Percentiles rank a stretch among this genome's conserved stretches.
Conservation (phyloP, 2,329 filamentous ascomycete genomes). For the Talaromyces sp. region DNA sequence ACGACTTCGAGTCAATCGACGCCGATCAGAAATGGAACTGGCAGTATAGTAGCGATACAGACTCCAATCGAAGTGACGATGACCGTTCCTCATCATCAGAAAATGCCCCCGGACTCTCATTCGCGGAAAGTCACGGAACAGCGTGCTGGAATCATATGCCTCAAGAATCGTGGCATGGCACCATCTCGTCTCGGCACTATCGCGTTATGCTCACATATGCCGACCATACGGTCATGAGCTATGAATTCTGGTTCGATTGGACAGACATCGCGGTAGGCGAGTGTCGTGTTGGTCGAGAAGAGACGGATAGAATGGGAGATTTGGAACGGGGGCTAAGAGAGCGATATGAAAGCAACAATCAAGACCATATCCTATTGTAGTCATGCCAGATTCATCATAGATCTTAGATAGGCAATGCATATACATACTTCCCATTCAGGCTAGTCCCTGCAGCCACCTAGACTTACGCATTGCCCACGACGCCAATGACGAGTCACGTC, state of each 20-base stretch:
- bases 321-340: background rate
- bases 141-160: slow-evolving; percentile 33
- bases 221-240: slow-evolving; percentile 57
- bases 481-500: background rate
- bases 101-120: slow-evolving; percentile 21
- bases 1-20: slow-evolving; percentile 5
- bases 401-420: background rate
- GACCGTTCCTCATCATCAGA: slow-evolving; percentile 1
- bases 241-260: slow-evolving; percentile 53
- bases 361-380: background rate
- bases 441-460: background rate
- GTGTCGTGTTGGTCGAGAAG: background rate
- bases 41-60: slow-evolving; percentile 4
- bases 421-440: background rate
- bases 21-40: background rate
- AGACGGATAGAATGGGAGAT: background rate
- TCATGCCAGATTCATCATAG: background rate
- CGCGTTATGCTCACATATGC: slow-evolving; percentile 55
- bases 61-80: background rate
- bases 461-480: background rate
- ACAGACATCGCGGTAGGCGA: slow-evolving; percentile 21
- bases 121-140: slow-evolving; percentile 35
- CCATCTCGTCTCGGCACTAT: slow-evolving; percentile 43
- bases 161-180: slow-evolving; percentile 38
- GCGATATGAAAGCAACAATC: background rate